Evolutionary conservation across 2,329 filamentous ascomycete genomes (phyloP).

Genomic region (Thelonectria rubi): DNA sequence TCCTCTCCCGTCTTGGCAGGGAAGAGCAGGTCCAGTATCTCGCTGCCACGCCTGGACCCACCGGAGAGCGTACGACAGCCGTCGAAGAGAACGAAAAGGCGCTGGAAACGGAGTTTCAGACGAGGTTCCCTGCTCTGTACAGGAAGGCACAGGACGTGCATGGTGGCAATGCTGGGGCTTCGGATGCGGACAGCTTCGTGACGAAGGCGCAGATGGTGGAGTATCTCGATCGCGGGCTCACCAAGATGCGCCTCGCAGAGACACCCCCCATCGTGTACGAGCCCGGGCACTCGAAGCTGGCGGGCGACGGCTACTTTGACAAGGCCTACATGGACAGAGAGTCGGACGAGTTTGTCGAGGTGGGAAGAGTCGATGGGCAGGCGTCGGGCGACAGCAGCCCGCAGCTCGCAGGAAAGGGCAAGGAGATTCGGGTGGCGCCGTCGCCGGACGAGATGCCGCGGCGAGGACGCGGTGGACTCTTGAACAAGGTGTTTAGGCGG

Average conservation of each 20-base stretch:
- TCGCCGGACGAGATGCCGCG: conserved; percentile 35
- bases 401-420: conserved; percentile 32
- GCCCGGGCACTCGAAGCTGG: conserved; percentile 45
- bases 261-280: conserved; percentile 35
- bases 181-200: conserved; percentile 51
- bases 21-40: conserved; percentile 53
- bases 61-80: conserved; percentile 52
- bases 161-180: conserved; percentile 40
- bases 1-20: conserved; percentile 54
- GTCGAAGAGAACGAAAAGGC: conserved; percentile 57
- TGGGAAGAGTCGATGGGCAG: conserved; percentile 41
- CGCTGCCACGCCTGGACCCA: conserved; percentile 51
- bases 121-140: conserved; percentile 56
- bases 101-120: conserved; percentile 60
- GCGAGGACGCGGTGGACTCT: conserved; percentile 44
- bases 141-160: conserved; percentile 53
- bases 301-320: conserved; percentile 44
- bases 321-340: conserved; percentile 38
- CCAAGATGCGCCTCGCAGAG: conserved; percentile 50
- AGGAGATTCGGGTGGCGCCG: conserved; percentile 30
- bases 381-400: conserved; percentile 30
- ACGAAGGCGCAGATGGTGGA: conserved; percentile 58
- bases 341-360: conserved; percentile 49
- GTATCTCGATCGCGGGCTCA: conserved; percentile 57
- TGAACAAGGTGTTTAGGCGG: conserved; percentile 50